A percentile compares a stretch with the other conserved stretches of the same genome.
These are phyloP conservation scores for Elaphomyces granulatus DNA, from an alignment of 495 filamentous ascomycete species.

Conservation along the genomic window DNA sequence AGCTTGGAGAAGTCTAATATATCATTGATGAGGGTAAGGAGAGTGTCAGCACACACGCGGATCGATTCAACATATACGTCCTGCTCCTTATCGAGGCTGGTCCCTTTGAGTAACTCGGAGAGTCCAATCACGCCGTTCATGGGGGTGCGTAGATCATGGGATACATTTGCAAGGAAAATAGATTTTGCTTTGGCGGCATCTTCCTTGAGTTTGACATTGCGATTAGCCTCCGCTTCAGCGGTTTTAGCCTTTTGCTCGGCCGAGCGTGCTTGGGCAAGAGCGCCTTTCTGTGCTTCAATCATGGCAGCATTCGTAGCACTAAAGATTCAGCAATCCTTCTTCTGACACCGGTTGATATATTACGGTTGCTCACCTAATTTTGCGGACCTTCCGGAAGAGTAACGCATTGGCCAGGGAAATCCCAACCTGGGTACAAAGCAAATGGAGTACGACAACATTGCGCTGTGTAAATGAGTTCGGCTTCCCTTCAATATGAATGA, in stretches of 20 bases:
- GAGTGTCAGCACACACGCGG: constrained; percentile 73
- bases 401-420: constrained; percentile 81
- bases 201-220: constrained; percentile 77
- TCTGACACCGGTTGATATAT: background rate
- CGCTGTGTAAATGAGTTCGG: constrained; percentile 78
- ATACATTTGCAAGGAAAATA: constrained; percentile 87
- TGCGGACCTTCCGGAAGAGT: constrained; percentile 66
- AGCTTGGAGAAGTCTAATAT: constrained; percentile 89
- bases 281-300: constrained; percentile 73
- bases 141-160: constrained; percentile 73
- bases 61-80: constrained; percentile 87
- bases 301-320: constrained; percentile 67
- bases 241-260: constrained; percentile 72
- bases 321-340: background rate
- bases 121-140: constrained; percentile 86
- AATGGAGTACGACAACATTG: constrained; percentile 69
- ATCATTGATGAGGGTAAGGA: constrained; percentile 91
- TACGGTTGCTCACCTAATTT: constrained; percentile 33
- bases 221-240: constrained; percentile 69
- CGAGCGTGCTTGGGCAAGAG: constrained; percentile 62
- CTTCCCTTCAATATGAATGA: constrained; percentile 74
- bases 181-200: constrained; percentile 84
- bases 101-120: constrained; percentile 72
- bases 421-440: constrained; percentile 78
- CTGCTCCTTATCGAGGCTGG: constrained; percentile 62